These are phyloP conservation scores for Trichophyton mentagrophytes DNA, from an alignment of 2,329 filamentous ascomycete species.

Conservation along the genomic window DNA sequence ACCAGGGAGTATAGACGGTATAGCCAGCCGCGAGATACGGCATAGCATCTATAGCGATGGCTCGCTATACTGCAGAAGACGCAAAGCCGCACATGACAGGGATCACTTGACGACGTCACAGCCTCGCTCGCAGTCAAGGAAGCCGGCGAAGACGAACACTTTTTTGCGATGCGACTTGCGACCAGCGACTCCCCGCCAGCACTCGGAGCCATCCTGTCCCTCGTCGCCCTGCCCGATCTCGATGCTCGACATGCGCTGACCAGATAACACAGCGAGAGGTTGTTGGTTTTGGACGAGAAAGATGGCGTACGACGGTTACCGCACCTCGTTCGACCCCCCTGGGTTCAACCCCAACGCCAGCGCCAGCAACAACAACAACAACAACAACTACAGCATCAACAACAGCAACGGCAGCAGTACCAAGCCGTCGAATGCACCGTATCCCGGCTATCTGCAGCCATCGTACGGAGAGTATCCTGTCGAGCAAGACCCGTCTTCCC, in stretches of 20 bases:
- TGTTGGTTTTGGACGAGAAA: slow-evolving; percentile 11
- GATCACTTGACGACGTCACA: not conserved
- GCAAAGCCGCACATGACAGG: not conserved
- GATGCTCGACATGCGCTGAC: not conserved
- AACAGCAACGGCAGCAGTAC: not conserved
- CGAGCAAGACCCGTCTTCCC: not conserved
- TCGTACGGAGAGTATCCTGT: not conserved
- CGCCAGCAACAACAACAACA: not conserved
- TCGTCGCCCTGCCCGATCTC: not conserved
- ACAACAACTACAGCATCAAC: not conserved
- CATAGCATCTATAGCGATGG: not conserved
- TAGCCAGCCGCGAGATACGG: too few relatives aligned
- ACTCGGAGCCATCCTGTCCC: not conserved
- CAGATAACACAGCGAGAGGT: not conserved
- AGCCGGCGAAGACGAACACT: not conserved
- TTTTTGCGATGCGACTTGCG: not conserved
- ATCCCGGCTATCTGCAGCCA: not conserved
- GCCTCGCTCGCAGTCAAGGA: not conserved
- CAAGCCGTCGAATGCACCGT: not conserved
- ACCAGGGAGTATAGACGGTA: too few relatives aligned
- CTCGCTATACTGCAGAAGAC: not conserved
- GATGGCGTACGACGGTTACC: slow-evolving; percentile 36
- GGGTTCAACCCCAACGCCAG: slow-evolving; percentile 12
- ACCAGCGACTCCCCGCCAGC: not conserved
- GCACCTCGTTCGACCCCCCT: slow-evolving; percentile 21